A percentile compares a stretch with the other conserved stretches of the same genome.
Evolutionary conservation across 108 stramenopile genomes (phyloP).

Genomic region (Stephanodiscus minutulus): DNA sequence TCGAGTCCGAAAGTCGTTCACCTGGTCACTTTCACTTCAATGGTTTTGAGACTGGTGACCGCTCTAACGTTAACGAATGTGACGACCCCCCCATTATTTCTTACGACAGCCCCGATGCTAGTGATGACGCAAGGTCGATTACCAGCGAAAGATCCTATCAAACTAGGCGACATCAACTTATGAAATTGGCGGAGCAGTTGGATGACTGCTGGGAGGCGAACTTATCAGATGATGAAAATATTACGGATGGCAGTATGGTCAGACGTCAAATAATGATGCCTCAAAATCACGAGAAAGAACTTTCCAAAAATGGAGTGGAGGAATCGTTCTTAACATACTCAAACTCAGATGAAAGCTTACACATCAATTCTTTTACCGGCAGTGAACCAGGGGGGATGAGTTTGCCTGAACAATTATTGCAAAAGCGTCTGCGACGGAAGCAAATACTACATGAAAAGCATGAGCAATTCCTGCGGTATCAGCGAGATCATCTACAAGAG

Average conservation of each 20-base stretch:
- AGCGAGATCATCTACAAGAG: background rate
- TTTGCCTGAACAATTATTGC: slow-evolving; percentile 38
- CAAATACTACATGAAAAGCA: slow-evolving; percentile 30
- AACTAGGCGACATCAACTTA: slow-evolving; percentile 14
- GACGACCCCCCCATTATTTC: background rate
- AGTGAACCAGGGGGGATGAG: slow-evolving; percentile 15
- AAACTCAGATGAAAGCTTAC: background rate
- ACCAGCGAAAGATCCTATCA: background rate
- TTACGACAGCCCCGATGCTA: background rate
- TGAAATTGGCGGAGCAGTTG: slow-evolving; percentile 21
- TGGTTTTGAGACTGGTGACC: too few species aligned
- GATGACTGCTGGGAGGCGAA: slow-evolving; percentile 42
- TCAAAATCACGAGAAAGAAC: slow-evolving; percentile 9
- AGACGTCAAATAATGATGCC: background rate
- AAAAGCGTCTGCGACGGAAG: slow-evolving; percentile 29
- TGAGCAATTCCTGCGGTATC: slow-evolving; percentile 20
- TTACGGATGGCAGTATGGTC: background rate
- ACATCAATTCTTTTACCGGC: background rate
- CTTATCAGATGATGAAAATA: slow-evolving; percentile 31
- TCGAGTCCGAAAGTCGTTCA: too few species aligned
- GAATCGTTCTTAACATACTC: background rate
- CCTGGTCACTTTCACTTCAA: too few species aligned
- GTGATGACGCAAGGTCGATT: background rate
- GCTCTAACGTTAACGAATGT: background rate
- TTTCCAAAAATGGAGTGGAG: slow-evolving; percentile 9